Conservation (phyloP, 2,329 filamentous ascomycete species). For the Fusarium devonianum region DNA sequence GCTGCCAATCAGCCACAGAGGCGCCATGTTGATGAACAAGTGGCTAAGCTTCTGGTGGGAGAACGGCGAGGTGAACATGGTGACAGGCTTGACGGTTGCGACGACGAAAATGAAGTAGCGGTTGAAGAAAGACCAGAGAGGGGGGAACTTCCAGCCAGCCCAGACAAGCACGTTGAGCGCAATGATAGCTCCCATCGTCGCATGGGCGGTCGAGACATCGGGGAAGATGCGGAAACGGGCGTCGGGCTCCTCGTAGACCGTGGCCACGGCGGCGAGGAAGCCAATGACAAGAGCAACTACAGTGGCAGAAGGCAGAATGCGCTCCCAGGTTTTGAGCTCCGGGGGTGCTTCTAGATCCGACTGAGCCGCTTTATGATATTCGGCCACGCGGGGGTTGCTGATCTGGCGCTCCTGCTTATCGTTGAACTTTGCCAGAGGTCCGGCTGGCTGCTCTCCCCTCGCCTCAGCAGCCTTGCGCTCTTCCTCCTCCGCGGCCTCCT, state of each 20-base stretch:
- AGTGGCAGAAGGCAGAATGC: constrained; percentile 62
- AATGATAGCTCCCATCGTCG: constrained; percentile 70
- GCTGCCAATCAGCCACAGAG: constrained; percentile 71
- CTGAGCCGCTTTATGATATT: constrained; percentile 55
- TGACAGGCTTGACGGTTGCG: constrained; percentile 68
- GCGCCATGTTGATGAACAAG: constrained; percentile 68
- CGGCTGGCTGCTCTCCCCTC: constrained; percentile 47
- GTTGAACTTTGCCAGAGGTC: constrained; percentile 52
- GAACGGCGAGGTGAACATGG: constrained; percentile 70
- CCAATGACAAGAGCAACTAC: constrained; percentile 56
- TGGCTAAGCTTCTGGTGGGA: constrained; percentile 72
- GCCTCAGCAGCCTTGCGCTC: constrained; percentile 52
- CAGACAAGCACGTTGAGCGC: constrained; percentile 65
- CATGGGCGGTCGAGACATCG: constrained; percentile 66
- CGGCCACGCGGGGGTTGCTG: constrained; percentile 48
- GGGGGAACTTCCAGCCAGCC: constrained; percentile 68
- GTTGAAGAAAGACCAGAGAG: constrained; percentile 71
- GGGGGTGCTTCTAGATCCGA: constrained; percentile 61
- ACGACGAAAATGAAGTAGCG: constrained; percentile 71
- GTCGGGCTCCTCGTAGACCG: constrained; percentile 62
- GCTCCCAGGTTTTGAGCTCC: constrained; percentile 57
- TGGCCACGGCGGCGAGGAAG: constrained; percentile 53
- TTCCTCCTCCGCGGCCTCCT: constrained; percentile 54
- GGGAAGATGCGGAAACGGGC: constrained; percentile 62
- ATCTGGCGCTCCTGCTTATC: constrained; percentile 49